A percentile compares a stretch with the other conserved stretches of the same genome.
Evolutionary conservation across 2,329 filamentous ascomycete species (phyloP).

Genomic region (Calonectria multiphialidica): DNA sequence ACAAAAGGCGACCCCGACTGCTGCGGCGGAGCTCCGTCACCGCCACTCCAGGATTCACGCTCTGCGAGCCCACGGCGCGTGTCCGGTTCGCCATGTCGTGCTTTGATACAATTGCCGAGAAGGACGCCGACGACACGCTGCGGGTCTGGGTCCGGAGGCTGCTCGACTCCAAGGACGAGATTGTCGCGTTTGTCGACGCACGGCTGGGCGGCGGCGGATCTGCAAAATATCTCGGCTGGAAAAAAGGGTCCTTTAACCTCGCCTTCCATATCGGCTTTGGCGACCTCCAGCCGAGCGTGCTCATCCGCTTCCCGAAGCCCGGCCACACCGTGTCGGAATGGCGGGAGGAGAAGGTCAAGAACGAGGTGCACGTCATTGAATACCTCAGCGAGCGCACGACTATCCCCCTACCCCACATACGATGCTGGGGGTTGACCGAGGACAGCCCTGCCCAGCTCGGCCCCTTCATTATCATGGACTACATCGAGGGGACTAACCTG

Average conservation of each 20-base stretch:
- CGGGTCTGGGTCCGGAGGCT: conserved; percentile 2
- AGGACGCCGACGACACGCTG: conserved; percentile 5
- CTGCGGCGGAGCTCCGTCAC: background rate
- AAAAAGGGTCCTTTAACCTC: conserved; percentile 47
- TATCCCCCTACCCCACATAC: conserved; percentile 46
- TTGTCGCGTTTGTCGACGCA: conserved; percentile 36
- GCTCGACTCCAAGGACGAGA: conserved; percentile 36
- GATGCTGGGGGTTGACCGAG: conserved; percentile 41
- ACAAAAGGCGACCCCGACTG: background rate
- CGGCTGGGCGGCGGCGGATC: conserved; percentile 26
- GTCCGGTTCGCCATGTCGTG: background rate
- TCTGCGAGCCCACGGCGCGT: background rate
- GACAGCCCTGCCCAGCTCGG: conserved; percentile 47
- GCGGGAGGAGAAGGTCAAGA: conserved; percentile 48
- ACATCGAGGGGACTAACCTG: conserved; percentile 41
- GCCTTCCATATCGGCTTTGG: conserved; percentile 38
- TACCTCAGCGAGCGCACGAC: conserved; percentile 44
- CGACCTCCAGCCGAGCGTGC: conserved; percentile 33
- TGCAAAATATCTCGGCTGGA: conserved; percentile 37
- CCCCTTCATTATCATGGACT: conserved; percentile 51
- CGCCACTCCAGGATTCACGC: background rate
- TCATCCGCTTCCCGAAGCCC: conserved; percentile 44
- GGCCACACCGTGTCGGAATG: conserved; percentile 35
- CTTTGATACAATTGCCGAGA: conserved; percentile 5
- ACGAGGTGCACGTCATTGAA: conserved; percentile 44